Conservation (phyloP, 1,284 basidiomycete genomes). For the Serendipita sp. region DNA sequence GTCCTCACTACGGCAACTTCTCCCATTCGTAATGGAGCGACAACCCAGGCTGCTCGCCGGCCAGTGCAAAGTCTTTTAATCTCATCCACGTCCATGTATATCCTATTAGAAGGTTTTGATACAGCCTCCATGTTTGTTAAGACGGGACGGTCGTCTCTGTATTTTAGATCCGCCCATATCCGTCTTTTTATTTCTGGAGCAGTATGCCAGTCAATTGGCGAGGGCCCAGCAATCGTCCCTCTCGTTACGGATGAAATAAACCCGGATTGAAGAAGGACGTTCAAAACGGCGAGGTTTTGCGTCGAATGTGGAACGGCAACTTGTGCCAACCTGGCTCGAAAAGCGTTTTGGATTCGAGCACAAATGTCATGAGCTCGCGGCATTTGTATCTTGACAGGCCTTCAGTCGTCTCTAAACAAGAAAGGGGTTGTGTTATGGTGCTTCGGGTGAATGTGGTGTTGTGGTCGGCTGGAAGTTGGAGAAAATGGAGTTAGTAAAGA, state of each 20-base stretch:
- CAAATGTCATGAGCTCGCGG: conserved; percentile 57
- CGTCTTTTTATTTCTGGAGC: conserved; percentile 40
- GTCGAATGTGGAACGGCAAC: conserved; percentile 64
- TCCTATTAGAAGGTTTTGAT: conserved; percentile 56
- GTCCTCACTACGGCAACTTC: conserved; percentile 76
- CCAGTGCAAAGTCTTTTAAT: conserved; percentile 63
- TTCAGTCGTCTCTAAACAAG: not conserved
- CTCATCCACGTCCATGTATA: conserved; percentile 60
- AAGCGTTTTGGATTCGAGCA: conserved; percentile 75
- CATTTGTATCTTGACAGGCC: conserved; percentile 10
- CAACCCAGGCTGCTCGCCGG: conserved; percentile 43
- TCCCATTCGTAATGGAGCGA: conserved; percentile 67
- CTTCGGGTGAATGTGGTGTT: not conserved
- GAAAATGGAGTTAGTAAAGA: conserved; percentile 12
- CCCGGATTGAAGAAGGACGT: conserved; percentile 74
- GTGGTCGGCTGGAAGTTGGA: not conserved
- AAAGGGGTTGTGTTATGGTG: not conserved
- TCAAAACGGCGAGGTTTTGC: conserved; percentile 71
- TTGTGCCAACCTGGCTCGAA: conserved; percentile 61
- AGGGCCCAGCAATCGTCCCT: conserved; percentile 55
- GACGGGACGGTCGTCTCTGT: conserved; percentile 72
- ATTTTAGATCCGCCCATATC: conserved; percentile 86
- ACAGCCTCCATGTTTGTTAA: conserved; percentile 59
- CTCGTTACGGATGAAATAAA: conserved; percentile 71
- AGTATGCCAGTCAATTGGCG: conserved; percentile 41